Evolutionary conservation across 495 filamentous ascomycete species (phyloP).

Genomic region (Aspergillus campestris): DNA sequence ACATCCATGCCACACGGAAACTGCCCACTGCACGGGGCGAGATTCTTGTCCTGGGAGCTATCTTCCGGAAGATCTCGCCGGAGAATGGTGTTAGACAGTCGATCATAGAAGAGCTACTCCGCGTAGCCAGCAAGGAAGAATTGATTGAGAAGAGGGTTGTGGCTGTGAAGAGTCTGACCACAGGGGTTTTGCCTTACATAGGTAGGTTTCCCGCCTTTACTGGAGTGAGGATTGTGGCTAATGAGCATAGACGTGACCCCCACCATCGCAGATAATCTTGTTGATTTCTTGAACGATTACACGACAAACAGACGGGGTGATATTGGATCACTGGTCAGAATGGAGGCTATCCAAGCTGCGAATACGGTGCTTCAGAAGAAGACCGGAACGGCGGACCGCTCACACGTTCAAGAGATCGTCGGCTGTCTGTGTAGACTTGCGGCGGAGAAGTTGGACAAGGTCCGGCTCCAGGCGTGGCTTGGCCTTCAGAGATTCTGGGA

Average conservation of each 20-base stretch:
- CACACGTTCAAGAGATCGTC: conserved; percentile 23
- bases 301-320: conserved; percentile 81
- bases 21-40: conserved; percentile 36
- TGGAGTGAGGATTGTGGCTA: conserved; percentile 3
- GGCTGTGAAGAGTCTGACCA: conserved; percentile 51
- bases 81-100: conserved; percentile 12
- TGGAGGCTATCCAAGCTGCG: conserved; percentile 65
- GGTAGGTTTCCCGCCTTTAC: conserved; percentile 14
- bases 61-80: conserved; percentile 25
- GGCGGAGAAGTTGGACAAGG: conserved; percentile 81
- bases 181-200: conserved; percentile 37
- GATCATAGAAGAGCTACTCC: conserved; percentile 28
- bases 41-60: conserved; percentile 34
- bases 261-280: conserved; percentile 24
- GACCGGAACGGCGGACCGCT: not conserved
- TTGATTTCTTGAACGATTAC: conserved; percentile 69
- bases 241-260: conserved; percentile 17
- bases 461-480: conserved; percentile 59
- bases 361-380: conserved; percentile 24
- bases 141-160: conserved; percentile 50
- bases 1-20: conserved; percentile 30
- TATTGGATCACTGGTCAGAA: conserved; percentile 71
- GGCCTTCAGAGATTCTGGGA: conserved; percentile 38
- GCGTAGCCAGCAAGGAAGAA: conserved; percentile 32
- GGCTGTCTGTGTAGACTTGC: conserved; percentile 57